Base-by-base conservation (phyloP, 306 rosid species). In the Datisca glomerata region DNA sequence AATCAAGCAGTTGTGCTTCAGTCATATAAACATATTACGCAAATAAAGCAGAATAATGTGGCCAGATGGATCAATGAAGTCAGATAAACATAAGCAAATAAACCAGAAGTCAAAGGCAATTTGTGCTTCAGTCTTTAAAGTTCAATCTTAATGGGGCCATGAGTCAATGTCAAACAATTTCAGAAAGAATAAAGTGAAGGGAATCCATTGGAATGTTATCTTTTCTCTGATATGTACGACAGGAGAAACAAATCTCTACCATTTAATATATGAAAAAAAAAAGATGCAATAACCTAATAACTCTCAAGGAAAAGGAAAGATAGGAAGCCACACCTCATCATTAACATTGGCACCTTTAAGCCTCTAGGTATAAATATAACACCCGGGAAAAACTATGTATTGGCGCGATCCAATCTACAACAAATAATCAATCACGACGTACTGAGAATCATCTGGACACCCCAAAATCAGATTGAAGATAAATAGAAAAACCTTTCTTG, bases 361-460 rank as follows among this genome's bases (percentile, higher is more conserved):
- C 57, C 87, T 68, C 69, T 85, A 93, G 41, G 74, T 75, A 55
- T 59, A 44, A 19, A 85, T 48, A 55, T 44, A 74, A 8, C 96
- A 76, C 21, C 96, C 96, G 5, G 96, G 93, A 47, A 80, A 72
- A 49, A 85, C 96, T 41, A 85, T 85, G 60, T 76, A 85, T 21
- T 85, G 96, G 13, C 87, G 87, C 20, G 67, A 59, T 18, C 96
- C 96, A 40, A 85, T 32, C 96, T 85, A 53, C 24, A 47, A 51
- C 29, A 7, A 62, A 28, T 17, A 7, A 41, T 13, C 42, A 25
- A 40, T 8, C 27, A 2, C 31, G 23, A 55, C 10, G 28, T 6
- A 6, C 44, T 21, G 20, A 4, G 10, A 18, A 28, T 13, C 23
- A 41, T 12, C 21, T n/a, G 19, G 33, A n/a, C 31, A 28, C 21